Percentiles rank a stretch among this genome's conserved stretches.
phyloP scores from a whole-genome alignment of 1,284 basidiomycete genomes.

The Sporisorium scitamineum region DNA sequence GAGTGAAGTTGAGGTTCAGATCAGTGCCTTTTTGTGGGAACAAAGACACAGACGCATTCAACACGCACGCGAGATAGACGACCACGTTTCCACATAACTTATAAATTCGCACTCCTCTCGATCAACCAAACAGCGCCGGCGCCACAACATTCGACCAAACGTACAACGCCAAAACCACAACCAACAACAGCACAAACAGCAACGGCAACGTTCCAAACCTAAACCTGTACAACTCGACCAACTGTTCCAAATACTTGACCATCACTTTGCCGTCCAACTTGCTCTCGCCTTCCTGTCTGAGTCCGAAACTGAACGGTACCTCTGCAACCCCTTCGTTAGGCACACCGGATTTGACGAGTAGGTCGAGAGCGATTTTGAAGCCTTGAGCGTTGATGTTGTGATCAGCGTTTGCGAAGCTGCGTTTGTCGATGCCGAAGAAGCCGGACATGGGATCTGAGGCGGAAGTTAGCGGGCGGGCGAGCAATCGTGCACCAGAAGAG shows the following conservation, averaged over 20 bases:
- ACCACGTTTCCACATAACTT: not conserved
- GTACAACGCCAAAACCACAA: conserved; percentile 32
- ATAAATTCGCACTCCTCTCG: too few relatives aligned
- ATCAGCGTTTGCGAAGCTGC: conserved; percentile 41
- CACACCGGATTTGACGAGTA: conserved; percentile 45
- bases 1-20: too few relatives aligned
- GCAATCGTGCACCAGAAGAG: conserved; percentile 71
- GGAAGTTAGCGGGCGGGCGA: conserved; percentile 71
- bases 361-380: conserved; percentile 54
- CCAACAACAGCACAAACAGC: conserved; percentile 20
- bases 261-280: conserved; percentile 53
- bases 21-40: too few relatives aligned
- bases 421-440: conserved; percentile 72
- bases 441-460: conserved; percentile 73
- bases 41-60: not conserved
- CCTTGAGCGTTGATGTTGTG: conserved; percentile 47
- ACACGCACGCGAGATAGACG: too few relatives aligned
- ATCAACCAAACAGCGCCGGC: conserved; percentile 17
- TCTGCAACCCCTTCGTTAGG: conserved; percentile 35
- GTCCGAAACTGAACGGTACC: conserved; percentile 47
- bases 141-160: conserved; percentile 23
- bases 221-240: conserved; percentile 44
- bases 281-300: conserved; percentile 46
- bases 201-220: conserved; percentile 34
- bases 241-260: conserved; percentile 50